Evolutionary conservation across 495 filamentous ascomycete species (phyloP).

Genomic region (Cercophora newfieldiana): DNA sequence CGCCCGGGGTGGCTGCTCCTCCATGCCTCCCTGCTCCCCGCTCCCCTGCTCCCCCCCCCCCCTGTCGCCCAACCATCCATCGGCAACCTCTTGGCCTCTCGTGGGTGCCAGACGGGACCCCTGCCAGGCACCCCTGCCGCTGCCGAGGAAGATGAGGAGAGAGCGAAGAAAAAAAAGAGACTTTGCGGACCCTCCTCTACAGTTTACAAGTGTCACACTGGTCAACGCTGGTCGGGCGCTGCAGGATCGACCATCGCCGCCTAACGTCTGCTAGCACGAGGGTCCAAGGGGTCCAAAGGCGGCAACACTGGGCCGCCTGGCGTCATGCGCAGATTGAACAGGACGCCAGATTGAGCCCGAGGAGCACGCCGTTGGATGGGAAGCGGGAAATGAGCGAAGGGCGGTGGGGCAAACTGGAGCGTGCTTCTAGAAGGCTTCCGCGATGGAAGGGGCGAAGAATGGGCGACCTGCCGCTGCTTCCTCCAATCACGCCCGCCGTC

Average conservation of each 20-base stretch:
- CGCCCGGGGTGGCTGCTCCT: constrained; percentile 3
- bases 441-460: not conserved
- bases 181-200: not conserved
- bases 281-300: not conserved
- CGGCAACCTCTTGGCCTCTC: not conserved
- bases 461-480: constrained; percentile 5
- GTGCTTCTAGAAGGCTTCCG: constrained; percentile 18
- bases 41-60: not conserved
- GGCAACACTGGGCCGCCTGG: constrained; percentile 1
- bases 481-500: constrained; percentile 4
- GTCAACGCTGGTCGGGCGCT: constrained; percentile 4
- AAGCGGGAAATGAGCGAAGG: constrained; percentile 16
- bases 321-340: not conserved
- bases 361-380: not conserved
- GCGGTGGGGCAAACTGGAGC: constrained; percentile 10
- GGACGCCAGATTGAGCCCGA: not conserved
- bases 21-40: not conserved
- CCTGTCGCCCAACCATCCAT: constrained; percentile 4
- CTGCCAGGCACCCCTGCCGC: constrained; percentile 7
- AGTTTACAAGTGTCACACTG: not conserved
- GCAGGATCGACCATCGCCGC: not conserved
- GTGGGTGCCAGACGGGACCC: constrained; percentile 7
- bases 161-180: not conserved
- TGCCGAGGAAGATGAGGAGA: not conserved
- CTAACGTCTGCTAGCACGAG: not conserved